Evolutionary conservation across 1,139 yeast genomes (phyloP), one percentile per base, ranked within the genome.

Genomic region (Trichomonascaceae sp.): DNA sequence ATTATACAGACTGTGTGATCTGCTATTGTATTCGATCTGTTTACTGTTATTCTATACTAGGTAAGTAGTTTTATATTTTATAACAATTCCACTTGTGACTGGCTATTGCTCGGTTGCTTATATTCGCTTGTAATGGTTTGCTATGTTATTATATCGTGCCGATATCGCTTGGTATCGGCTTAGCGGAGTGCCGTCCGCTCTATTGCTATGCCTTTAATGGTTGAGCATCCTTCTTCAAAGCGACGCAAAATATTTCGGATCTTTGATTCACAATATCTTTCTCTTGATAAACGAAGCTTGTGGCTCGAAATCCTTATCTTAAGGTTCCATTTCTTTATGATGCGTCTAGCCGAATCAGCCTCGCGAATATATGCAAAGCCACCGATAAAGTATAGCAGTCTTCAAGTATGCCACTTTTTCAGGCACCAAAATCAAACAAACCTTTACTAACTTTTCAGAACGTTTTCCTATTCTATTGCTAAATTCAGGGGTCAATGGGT

Each of bases 401-500:
- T n/a, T 8, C 38, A 32, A 32, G 38, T 32, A 32, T 32, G 9
- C 3, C 15, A 5, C 41, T n/a, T n/a, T n/a, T n/a, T n/a, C n/a
- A n/a, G n/a, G n/a, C n/a, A n/a, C n/a, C n/a, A n/a, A n/a, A n/a
- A n/a, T n/a, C 41, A 36, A 9, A 15, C 10, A 7, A 24, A 10
- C 24, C 51, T 22, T 3, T 19, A 10, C 43, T 43, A 30, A 30
- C 41, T 17, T 12, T 27, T 2, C 47, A 36, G 43, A 15, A n/a
- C 15, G 13, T 17, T 43, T 30, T 12, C 41, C 24, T 48, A 20
- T 27, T 30, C 41, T 24, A 13, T 30, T n/a, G 24, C 27, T 15
- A 24, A 22, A 22, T 5, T 30, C 49, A 30, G 49, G 41, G 30
- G 43, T 49, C 48, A 39, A 55, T 55, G 57, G 55, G 47, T 49